A percentile compares a stretch with the other conserved stretches of the same genome.
Conservation (phyloP, 371 early-diverging fungal species). For the Rhizopus microsporus region DNA sequence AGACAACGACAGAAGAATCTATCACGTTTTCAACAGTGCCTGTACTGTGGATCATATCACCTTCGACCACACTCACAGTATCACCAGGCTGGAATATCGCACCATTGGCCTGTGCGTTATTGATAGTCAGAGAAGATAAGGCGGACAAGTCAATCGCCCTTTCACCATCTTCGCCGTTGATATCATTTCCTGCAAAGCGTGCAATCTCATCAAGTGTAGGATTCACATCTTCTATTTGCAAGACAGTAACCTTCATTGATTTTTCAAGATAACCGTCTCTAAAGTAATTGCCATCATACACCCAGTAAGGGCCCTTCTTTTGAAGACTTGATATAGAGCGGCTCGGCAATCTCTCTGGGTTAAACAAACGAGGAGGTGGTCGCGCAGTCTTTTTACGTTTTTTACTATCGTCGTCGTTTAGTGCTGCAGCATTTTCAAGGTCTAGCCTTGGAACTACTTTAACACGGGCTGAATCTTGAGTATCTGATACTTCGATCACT, state of each 20-base stretch:
- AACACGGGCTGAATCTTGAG: conserved; percentile 78
- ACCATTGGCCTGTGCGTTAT: conserved; percentile 46
- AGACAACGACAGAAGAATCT: conserved; percentile 65
- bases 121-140: conserved; percentile 47
- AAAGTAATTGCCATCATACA: conserved; percentile 82
- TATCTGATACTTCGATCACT: conserved; percentile 78
- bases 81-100: conserved; percentile 80
- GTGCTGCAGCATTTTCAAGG: conserved; percentile 35
- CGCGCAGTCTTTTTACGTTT: conserved; percentile 63
- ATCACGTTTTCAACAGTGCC: conserved; percentile 79
- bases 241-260: conserved; percentile 75
- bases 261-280: conserved; percentile 91
- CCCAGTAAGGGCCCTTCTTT: conserved; percentile 66
- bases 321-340: conserved; percentile 48
- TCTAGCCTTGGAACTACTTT: conserved; percentile 92
- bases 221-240: conserved; percentile 80
- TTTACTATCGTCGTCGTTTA: conserved; percentile 30
- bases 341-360: conserved; percentile 61
- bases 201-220: conserved; percentile 95
- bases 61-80: conserved; percentile 85
- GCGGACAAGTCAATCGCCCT: conserved; percentile 56
- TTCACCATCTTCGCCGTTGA: conserved; percentile 63
- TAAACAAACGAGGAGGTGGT: conserved; percentile 78
- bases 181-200: conserved; percentile 72
- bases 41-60: conserved; percentile 82